Percentiles rank a stretch among this genome's conserved stretches.
Conservation (phyloP, 495 filamentous ascomycete species). For the Trichocladium antarcticum region DNA sequence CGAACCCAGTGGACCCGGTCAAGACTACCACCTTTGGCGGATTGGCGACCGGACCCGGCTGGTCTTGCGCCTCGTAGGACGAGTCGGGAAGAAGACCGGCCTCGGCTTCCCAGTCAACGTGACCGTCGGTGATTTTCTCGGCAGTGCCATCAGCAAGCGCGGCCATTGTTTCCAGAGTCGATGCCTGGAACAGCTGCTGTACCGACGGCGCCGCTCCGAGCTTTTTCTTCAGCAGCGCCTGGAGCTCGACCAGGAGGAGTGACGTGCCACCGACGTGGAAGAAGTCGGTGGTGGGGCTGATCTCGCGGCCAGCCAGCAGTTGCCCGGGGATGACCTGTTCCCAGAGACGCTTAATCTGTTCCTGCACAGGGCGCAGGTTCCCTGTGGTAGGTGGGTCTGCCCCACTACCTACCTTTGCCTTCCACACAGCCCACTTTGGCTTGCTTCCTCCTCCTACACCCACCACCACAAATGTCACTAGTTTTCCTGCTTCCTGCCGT, state of each 20-base stretch:
- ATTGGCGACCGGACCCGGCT: neutral
- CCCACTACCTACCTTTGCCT: too few species aligned
- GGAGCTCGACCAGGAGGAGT: constrained; percentile 24
- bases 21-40: constrained; percentile 21
- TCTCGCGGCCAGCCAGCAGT: neutral
- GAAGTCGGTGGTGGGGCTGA: constrained; percentile 22
- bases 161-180: constrained; percentile 24
- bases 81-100: neutral
- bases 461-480: too few species aligned
- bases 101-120: constrained; percentile 22
- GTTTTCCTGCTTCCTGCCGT: too few species aligned
- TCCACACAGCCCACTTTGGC: too few species aligned
- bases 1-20: constrained; percentile 26
- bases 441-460: too few species aligned
- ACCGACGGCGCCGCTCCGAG: constrained; percentile 12
- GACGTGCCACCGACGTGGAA: constrained; percentile 34
- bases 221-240: constrained; percentile 3
- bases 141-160: constrained; percentile 4
- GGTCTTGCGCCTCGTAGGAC: neutral
- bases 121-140: neutral
- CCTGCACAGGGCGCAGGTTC: neutral
- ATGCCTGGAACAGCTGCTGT: constrained; percentile 19
- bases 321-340: neutral
- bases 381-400: constrained; percentile 19
- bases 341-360: constrained; percentile 1